Percentiles rank a stretch among this genome's conserved stretches.
Evolutionary conservation across 2,329 filamentous ascomycete genomes (phyloP).

Genomic region (Dothidotthia symphoricarpi): DNA sequence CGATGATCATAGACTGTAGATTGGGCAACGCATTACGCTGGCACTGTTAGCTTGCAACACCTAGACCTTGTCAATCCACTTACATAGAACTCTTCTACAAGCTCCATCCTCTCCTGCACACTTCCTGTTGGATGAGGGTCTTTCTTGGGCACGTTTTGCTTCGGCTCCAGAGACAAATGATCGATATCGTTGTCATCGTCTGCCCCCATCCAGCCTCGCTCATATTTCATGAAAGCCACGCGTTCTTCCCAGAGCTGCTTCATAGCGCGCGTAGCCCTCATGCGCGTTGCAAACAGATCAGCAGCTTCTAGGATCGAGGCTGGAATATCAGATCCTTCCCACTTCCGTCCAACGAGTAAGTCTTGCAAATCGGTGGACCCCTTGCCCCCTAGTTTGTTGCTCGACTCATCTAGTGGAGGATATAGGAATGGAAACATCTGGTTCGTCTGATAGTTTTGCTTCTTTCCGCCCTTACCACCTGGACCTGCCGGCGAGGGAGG

Average conservation of each 20-base stretch:
- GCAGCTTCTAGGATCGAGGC: slow-evolving; percentile 94
- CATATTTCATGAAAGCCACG: slow-evolving; percentile 85
- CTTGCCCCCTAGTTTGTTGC: slow-evolving; percentile 88
- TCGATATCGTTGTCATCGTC: slow-evolving; percentile 47
- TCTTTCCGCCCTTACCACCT: slow-evolving; percentile 90
- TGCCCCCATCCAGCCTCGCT: slow-evolving; percentile 76
- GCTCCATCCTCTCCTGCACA: slow-evolving; percentile 63
- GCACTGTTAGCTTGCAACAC: slow-evolving; percentile 10
- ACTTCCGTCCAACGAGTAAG: slow-evolving; percentile 74
- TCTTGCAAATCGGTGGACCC: slow-evolving; percentile 79
- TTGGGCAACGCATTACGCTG: slow-evolving; percentile 76
- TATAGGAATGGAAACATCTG: slow-evolving; percentile 99
- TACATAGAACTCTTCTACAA: slow-evolving; percentile 83
- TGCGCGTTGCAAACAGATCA: slow-evolving; percentile 82
- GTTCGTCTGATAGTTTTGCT: slow-evolving; percentile 99
- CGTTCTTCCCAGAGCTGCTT: slow-evolving; percentile 93
- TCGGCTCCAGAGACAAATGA: slow-evolving; percentile 36
- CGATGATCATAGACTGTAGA: slow-evolving; percentile 88
- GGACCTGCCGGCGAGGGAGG: slow-evolving; percentile 83
- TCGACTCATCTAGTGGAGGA: slow-evolving; percentile 82
- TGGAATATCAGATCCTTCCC: slow-evolving; percentile 93
- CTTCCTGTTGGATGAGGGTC: slow-evolving; percentile 47
- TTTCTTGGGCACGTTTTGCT: slow-evolving; percentile 35
- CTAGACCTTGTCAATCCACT: slow-evolving; percentile 41
- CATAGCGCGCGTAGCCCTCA: slow-evolving; percentile 87